Percentiles rank a stretch among this genome's conserved stretches.
phyloP scores from a whole-genome alignment of 331 rosid genomes.

The Rhamnella rubrinervis region DNA sequence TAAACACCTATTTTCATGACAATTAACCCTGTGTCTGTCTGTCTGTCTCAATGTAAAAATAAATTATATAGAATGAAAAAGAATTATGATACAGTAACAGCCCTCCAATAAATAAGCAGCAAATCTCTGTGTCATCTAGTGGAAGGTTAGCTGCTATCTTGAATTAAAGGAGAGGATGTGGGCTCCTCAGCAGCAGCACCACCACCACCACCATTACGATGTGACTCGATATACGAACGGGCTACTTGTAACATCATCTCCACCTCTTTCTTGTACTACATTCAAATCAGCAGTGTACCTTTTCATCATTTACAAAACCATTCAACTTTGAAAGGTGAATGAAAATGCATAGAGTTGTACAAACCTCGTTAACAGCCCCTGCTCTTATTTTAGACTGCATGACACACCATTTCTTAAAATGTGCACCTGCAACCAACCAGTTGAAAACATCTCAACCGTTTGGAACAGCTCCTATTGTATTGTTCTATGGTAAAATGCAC shows the following conservation, averaged over 20 bases:
- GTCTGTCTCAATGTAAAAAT: neutral
- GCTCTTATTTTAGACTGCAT: constrained; percentile 95
- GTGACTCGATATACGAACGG: constrained; percentile 44
- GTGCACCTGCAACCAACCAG: constrained; percentile 63
- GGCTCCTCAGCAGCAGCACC: constrained; percentile 22
- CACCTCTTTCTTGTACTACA: constrained; percentile 91
- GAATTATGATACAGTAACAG: constrained; percentile 4
- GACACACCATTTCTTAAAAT: constrained; percentile 97
- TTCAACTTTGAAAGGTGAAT: constrained; percentile 5
- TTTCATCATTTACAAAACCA: constrained; percentile 3
- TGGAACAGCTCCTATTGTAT: too few species aligned
- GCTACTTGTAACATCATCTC: constrained; percentile 76
- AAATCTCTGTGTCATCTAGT: constrained; percentile 15
- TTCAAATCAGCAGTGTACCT: constrained; percentile 20
- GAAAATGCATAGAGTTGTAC: constrained; percentile 17
- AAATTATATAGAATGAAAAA: neutral
- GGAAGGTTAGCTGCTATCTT: constrained; percentile 37
- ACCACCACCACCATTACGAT: constrained; percentile 28
- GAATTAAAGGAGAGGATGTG: constrained; percentile 27
- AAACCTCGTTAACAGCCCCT: constrained; percentile 87
- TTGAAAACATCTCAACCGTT: neutral
- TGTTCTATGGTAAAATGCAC: too few species aligned
- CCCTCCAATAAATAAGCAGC: neutral
- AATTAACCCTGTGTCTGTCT: neutral
- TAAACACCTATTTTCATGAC: too few species aligned